A percentile compares a stretch with the other conserved stretches of the same genome.
These are phyloP conservation scores for Prunus campanulata DNA, from an alignment of 306 rosid genomes.

Conservation along the genomic window DNA sequence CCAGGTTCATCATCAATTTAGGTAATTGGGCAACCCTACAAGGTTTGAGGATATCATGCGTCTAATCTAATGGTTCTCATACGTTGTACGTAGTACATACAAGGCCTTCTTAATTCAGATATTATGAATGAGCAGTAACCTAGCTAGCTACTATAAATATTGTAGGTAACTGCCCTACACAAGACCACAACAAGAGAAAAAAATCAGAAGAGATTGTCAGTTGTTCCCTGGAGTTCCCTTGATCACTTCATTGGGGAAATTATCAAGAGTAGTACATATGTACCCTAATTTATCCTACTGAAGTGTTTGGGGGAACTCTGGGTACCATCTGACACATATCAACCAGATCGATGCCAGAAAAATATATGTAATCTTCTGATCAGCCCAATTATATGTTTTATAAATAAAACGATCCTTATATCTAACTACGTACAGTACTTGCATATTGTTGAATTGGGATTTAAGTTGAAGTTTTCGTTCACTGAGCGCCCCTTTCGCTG, in stretches of 20 bases:
- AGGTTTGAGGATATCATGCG: background rate
- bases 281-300: background rate
- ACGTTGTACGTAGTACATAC: too few relatives aligned
- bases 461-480: background rate
- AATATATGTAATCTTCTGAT: background rate
- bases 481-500: background rate
- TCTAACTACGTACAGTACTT: background rate
- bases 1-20: conserved; percentile 25
- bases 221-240: conserved; percentile 26
- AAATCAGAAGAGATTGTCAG: conserved; percentile 8
- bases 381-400: too few relatives aligned
- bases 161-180: background rate
- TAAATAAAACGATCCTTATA: too few relatives aligned
- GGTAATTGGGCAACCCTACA: too few relatives aligned
- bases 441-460: background rate
- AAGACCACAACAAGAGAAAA: background rate
- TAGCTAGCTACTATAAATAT: background rate
- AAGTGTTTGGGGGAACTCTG: conserved; percentile 18
- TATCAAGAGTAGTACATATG: background rate
- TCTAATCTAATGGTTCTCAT: background rate
- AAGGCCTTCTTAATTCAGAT: too few relatives aligned
- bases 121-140: background rate
- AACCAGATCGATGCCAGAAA: background rate
- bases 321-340: conserved; percentile 4
- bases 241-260: conserved; percentile 21